These are phyloP conservation scores for Aurantiochytrium sp. DNA, from an alignment of 108 stramenopile genomes.

Conservation along the genomic window DNA sequence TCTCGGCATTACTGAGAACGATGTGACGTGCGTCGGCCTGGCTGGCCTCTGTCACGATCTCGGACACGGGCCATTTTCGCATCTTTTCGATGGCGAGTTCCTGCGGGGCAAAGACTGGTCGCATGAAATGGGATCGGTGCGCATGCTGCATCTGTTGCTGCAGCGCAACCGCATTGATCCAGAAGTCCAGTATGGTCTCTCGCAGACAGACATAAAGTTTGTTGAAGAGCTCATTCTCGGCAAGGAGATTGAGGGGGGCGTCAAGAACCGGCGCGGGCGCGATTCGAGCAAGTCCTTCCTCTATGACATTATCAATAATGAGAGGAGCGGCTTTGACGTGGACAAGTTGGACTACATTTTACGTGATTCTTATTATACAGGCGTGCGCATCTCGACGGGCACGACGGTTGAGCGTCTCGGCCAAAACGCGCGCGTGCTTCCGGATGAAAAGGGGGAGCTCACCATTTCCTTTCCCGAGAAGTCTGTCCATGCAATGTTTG, in stretches of 20 bases:
- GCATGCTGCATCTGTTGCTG: slow-evolving; percentile 39
- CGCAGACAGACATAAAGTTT: slow-evolving; percentile 24
- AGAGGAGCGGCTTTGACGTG: slow-evolving; percentile 41
- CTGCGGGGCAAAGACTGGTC: slow-evolving; percentile 23
- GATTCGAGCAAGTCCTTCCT: slow-evolving; percentile 33
- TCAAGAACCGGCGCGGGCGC: background rate
- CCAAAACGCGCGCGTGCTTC: slow-evolving; percentile 9
- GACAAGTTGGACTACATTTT: slow-evolving; percentile 58
- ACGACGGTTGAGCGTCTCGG: background rate
- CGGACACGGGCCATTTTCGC: slow-evolving; percentile 49
- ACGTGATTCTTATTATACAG: slow-evolving; percentile 24
- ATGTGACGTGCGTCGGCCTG: slow-evolving; percentile 44
- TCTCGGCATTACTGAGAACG: slow-evolving; percentile 32
- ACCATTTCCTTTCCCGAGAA: slow-evolving; percentile 49
- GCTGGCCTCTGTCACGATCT: slow-evolving; percentile 51
- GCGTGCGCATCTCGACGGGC: background rate
- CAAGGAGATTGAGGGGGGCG: slow-evolving; percentile 1
- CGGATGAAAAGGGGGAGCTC: background rate
- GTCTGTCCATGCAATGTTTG: slow-evolving; percentile 31
- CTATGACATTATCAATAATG: slow-evolving; percentile 54
- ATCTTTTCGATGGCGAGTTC: slow-evolving; percentile 48
- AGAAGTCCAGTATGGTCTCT: slow-evolving; percentile 19
- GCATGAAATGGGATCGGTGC: slow-evolving; percentile 21
- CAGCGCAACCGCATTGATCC: slow-evolving; percentile 29
- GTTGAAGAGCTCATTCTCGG: slow-evolving; percentile 47